Conservation (phyloP, 129 eudicot species). For the Lonicera japonica region DNA sequence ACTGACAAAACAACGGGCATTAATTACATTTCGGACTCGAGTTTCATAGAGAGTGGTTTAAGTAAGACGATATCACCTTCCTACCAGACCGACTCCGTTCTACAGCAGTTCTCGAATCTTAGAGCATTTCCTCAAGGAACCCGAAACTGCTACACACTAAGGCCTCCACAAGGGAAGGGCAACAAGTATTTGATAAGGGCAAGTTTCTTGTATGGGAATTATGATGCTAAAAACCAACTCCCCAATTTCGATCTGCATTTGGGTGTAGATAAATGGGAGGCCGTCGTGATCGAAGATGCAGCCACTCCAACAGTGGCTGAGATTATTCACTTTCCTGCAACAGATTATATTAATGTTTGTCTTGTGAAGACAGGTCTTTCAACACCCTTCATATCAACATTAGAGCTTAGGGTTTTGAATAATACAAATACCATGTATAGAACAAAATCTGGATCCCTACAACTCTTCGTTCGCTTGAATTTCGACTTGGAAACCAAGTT, state of each 20-base stretch:
- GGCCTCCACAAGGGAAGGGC: constrained; percentile 35
- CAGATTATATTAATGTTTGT: constrained; percentile 40
- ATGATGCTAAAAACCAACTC: constrained; percentile 19
- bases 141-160: constrained; percentile 52
- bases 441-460: constrained; percentile 29
- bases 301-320: constrained; percentile 13
- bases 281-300: constrained; percentile 11
- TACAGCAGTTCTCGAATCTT: constrained; percentile 20
- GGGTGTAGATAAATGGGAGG: constrained; percentile 46
- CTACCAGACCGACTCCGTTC: constrained; percentile 5
- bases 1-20: constrained; percentile 17
- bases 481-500: no score
- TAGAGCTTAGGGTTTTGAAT: constrained; percentile 36
- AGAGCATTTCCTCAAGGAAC: constrained; percentile 52
- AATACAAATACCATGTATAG: constrained; percentile 19
- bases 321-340: constrained; percentile 29
- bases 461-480: constrained; percentile 9
- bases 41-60: constrained; percentile 36
- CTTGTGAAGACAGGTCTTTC: constrained; percentile 37
- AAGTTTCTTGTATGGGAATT: constrained; percentile 50
- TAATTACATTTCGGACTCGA: constrained; percentile 27
- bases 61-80: constrained; percentile 11
- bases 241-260: constrained; percentile 43
- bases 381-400: constrained; percentile 45
- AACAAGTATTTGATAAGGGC: constrained; percentile 35